phyloP scores from a whole-genome alignment of 2,329 filamentous ascomycete genomes.

The Drechmeria coniospora region DNA sequence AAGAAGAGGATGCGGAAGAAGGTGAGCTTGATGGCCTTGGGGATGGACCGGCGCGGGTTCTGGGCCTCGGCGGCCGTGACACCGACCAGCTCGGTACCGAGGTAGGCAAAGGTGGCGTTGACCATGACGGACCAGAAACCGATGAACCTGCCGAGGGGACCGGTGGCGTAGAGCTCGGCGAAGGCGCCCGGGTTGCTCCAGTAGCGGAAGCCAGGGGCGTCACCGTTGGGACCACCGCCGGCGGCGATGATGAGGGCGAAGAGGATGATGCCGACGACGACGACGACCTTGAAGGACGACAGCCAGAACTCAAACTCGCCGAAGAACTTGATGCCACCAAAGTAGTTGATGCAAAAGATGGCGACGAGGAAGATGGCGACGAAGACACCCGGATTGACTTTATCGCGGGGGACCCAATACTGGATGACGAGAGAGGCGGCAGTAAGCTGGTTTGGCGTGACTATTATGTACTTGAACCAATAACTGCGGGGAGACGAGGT shows the following conservation, averaged over 20 bases:
- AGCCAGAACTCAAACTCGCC: slow-evolving; percentile 51
- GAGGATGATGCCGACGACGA: slow-evolving; percentile 51
- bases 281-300: slow-evolving; percentile 51
- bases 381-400: slow-evolving; percentile 63
- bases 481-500: slow-evolving; percentile 26
- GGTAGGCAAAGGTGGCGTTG: slow-evolving; percentile 64
- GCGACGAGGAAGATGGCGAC: slow-evolving; percentile 54
- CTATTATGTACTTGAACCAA: slow-evolving; percentile 71
- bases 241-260: slow-evolving; percentile 47
- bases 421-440: slow-evolving; percentile 66
- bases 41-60: slow-evolving; percentile 63
- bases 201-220: slow-evolving; percentile 50
- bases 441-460: slow-evolving; percentile 73
- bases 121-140: slow-evolving; percentile 58
- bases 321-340: slow-evolving; percentile 46
- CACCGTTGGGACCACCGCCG: slow-evolving; percentile 48
- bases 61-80: slow-evolving; percentile 68
- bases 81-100: slow-evolving; percentile 63
- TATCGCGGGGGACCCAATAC: slow-evolving; percentile 53
- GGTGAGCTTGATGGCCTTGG: slow-evolving; percentile 62
- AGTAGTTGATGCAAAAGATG: slow-evolving; percentile 51
- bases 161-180: slow-evolving; percentile 12
- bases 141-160: slow-evolving; percentile 34
- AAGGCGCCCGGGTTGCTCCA: slow-evolving; percentile 44
- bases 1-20: slow-evolving; percentile 74